Percentiles rank a stretch among this genome's conserved stretches.
These are phyloP conservation scores for Globisporangium middletonii DNA, from an alignment of 352 stramenopile species.

Conservation along the genomic window DNA sequence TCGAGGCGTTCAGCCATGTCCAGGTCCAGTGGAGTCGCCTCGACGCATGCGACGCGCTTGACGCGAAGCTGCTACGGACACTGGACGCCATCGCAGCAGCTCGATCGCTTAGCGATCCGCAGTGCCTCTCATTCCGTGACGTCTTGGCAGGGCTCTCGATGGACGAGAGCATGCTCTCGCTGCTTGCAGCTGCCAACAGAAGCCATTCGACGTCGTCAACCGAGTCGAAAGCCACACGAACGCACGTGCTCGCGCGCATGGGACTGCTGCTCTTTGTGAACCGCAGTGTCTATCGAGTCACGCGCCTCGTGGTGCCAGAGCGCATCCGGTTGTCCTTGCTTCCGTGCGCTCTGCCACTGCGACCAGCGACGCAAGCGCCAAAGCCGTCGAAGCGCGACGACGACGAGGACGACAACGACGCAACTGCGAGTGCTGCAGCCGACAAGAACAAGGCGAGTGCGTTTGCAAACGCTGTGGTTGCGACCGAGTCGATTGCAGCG, in stretches of 20 bases:
- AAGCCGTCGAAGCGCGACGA: background rate
- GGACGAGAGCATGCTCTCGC: conserved; percentile 8
- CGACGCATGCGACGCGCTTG: conserved; percentile 1
- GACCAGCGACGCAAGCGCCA: background rate
- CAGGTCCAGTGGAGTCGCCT: conserved; percentile 4
- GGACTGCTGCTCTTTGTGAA: conserved; percentile 40
- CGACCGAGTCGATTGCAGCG: conserved; percentile 12
- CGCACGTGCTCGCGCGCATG: conserved; percentile 22
- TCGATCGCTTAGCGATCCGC: conserved; percentile 12
- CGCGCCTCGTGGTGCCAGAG: conserved; percentile 29
- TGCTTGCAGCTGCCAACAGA: background rate
- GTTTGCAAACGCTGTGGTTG: background rate
- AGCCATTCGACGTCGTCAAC: background rate
- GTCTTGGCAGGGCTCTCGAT: conserved; percentile 22
- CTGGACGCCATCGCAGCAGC: conserved; percentile 21
- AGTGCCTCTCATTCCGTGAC: conserved; percentile 25
- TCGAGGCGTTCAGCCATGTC: background rate
- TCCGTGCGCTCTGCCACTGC: background rate
- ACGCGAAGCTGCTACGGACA: conserved; percentile 22
- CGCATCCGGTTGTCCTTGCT: conserved; percentile 2
- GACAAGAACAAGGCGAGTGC: background rate
- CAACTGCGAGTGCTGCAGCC: background rate
- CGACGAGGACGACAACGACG: background rate
- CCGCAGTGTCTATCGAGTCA: conserved; percentile 27
- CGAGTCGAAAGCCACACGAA: background rate